Evolutionary conservation across 2,329 filamentous ascomycete genomes (phyloP).

Genomic region (Colletotrichum australisinense): DNA sequence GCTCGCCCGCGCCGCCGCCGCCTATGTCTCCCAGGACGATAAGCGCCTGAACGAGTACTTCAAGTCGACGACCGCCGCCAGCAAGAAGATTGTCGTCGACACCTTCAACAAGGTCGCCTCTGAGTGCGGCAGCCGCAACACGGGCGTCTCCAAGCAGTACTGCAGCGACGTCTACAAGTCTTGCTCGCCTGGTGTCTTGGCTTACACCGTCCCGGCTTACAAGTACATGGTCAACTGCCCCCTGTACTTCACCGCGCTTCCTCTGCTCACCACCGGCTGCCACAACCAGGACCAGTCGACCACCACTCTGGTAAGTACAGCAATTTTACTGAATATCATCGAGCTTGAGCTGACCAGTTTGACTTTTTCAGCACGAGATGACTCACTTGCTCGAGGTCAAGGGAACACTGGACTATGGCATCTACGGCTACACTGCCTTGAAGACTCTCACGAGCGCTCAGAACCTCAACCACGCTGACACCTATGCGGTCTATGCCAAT

Average conservation of each 20-base stretch:
- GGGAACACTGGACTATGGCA: constrained; percentile 55
- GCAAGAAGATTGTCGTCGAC: constrained; percentile 59
- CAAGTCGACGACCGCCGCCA: constrained; percentile 59
- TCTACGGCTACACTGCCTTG: constrained; percentile 36
- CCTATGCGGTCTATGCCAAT: constrained; percentile 36
- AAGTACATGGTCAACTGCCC: constrained; percentile 72
- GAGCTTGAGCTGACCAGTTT: constrained; percentile 58
- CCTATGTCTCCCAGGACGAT: constrained; percentile 48
- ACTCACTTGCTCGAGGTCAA: constrained; percentile 69
- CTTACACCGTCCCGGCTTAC: constrained; percentile 67
- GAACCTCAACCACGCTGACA: constrained; percentile 37
- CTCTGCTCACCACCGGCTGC: constrained; percentile 61
- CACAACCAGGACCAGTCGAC: constrained; percentile 66
- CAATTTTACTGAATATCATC: not conserved
- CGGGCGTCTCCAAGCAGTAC: constrained; percentile 63
- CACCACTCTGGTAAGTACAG: constrained; percentile 52
- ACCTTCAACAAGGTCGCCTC: constrained; percentile 61
- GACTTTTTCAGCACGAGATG: constrained; percentile 74
- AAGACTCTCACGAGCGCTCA: constrained; percentile 13
- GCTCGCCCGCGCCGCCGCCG: constrained; percentile 59
- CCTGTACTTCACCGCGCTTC: constrained; percentile 66
- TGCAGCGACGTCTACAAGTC: constrained; percentile 67
- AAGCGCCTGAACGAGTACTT: constrained; percentile 67
- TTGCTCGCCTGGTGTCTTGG: constrained; percentile 64
- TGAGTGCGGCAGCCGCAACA: constrained; percentile 65